Conservation (phyloP, 2,329 filamentous ascomycete species). For the Colletotrichum tamarilloi region DNA sequence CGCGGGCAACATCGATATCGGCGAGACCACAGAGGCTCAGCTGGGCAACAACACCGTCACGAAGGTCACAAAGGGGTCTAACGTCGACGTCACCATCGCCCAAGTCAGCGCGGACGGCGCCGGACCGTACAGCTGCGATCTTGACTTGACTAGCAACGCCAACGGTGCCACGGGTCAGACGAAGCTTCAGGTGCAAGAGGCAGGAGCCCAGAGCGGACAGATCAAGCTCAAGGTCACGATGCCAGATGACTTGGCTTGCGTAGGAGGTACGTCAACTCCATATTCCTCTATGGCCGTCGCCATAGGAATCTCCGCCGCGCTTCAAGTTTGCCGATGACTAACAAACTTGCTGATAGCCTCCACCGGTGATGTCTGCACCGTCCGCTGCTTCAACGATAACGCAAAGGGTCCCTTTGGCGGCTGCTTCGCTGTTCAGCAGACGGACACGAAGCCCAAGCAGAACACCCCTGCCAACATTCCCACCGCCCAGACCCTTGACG, state of each 20-base stretch:
- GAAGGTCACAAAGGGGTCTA: conserved; percentile 57
- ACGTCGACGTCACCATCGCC: conserved; percentile 60
- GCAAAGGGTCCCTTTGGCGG: conserved; percentile 67
- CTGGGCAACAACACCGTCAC: conserved; percentile 59
- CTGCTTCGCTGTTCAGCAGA: conserved; percentile 68
- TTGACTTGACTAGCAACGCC: conserved; percentile 60
- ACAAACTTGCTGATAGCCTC: conserved; percentile 50
- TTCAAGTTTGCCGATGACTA: neutral
- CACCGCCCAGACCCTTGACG: conserved; percentile 57
- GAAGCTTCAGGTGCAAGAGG: conserved; percentile 63
- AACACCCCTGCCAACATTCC: conserved; percentile 58
- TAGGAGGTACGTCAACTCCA: conserved; percentile 53
- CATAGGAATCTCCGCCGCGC: conserved; percentile 21
- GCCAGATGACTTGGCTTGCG: conserved; percentile 61
- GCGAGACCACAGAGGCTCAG: conserved; percentile 64
- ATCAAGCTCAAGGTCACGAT: conserved; percentile 67
- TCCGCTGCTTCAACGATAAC: conserved; percentile 70
- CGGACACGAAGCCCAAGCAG: conserved; percentile 52
- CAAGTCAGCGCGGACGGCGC: conserved; percentile 66
- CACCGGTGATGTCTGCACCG: conserved; percentile 68
- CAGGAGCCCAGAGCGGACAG: conserved; percentile 63
- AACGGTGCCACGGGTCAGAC: conserved; percentile 58
- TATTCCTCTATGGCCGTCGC: conserved; percentile 9
- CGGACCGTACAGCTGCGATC: conserved; percentile 65
- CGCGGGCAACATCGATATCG: conserved; percentile 70